A percentile compares a stretch with the other conserved stretches of the same genome.
Evolutionary conservation across 108 stramenopile genomes (phyloP).

Genomic region (Skeletonema potamos): DNA sequence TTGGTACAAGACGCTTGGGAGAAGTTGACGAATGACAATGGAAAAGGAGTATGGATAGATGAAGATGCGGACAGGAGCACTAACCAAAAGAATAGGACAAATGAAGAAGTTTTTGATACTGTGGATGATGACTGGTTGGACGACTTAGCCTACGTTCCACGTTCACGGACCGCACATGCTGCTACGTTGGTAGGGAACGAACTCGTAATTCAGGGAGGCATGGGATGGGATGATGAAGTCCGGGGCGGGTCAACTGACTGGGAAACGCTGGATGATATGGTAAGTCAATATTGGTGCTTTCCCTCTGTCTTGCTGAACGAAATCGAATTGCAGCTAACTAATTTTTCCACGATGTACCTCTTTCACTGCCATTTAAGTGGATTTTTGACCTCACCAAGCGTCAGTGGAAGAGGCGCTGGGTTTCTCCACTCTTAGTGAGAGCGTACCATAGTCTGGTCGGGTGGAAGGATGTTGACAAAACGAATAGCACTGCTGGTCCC

Average conservation of each 20-base stretch:
- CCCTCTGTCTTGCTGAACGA: background rate
- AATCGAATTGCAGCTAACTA: background rate
- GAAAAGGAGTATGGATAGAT: slow-evolving; percentile 1
- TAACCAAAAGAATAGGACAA: background rate
- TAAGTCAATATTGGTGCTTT: background rate
- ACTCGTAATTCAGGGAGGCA: slow-evolving; percentile 49
- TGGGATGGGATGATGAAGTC: slow-evolving; percentile 32
- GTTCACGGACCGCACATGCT: slow-evolving; percentile 53
- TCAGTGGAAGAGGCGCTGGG: slow-evolving; percentile 39
- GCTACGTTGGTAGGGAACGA: slow-evolving; percentile 53
- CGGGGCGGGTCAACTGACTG: slow-evolving; percentile 46
- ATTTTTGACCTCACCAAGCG: slow-evolving; percentile 42
- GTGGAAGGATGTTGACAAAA: slow-evolving; percentile 24
- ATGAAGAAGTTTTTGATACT: slow-evolving; percentile 1
- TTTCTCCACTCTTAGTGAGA: slow-evolving; percentile 36
- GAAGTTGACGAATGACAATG: slow-evolving; percentile 32
- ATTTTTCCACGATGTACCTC: background rate
- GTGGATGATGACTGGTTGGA: slow-evolving; percentile 32
- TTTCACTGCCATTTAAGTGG: slow-evolving; percentile 16
- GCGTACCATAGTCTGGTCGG: slow-evolving; percentile 54
- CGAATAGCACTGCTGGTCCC: slow-evolving; percentile 34
- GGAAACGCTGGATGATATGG: slow-evolving; percentile 47
- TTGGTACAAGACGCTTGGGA: slow-evolving; percentile 33
- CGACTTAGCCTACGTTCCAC: slow-evolving; percentile 14
- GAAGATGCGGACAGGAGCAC: background rate